phyloP scores from a whole-genome alignment of 176 grass and related monocot genomes.

The Alopecurus myosuroides region DNA sequence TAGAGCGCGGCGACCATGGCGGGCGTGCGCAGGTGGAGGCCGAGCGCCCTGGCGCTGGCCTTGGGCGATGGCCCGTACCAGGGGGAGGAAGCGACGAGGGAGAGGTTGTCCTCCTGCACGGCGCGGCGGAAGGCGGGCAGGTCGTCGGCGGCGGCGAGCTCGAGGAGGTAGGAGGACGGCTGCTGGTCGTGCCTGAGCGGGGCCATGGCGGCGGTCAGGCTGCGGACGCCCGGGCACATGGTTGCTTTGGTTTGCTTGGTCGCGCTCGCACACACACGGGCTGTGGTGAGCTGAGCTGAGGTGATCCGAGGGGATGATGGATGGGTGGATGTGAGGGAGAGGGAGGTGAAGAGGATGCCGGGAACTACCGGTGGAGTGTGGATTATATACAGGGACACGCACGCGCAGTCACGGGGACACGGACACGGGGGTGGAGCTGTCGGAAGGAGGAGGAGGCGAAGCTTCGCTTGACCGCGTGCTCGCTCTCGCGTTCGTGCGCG shows the following conservation, averaged over 20 bases:
- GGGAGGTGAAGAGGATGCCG: not conserved
- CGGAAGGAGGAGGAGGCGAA: not conserved
- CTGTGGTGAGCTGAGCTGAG: not conserved
- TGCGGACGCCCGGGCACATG: not conserved
- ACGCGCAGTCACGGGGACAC: not conserved
- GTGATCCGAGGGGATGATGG: not conserved
- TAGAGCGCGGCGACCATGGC: conserved; percentile 70
- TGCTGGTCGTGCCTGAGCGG: not conserved
- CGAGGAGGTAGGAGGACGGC: conserved; percentile 36
- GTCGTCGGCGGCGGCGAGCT: conserved; percentile 56
- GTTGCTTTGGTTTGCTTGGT: not conserved
- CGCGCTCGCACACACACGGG: not conserved
- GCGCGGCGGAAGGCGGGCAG: conserved; percentile 34
- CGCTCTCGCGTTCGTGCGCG: not conserved
- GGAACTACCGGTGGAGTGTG: not conserved
- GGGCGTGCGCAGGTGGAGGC: conserved; percentile 54
- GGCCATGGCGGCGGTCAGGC: not conserved
- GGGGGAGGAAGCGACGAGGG: not conserved
- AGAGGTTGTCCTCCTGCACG: conserved; percentile 25
- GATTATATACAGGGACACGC: not conserved
- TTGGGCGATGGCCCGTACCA: conserved; percentile 53
- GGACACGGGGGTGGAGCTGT: not conserved
- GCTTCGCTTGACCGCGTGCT: not conserved
- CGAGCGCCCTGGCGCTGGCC: conserved; percentile 1
- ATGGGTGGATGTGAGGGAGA: not conserved